Conservation (phyloP, 163 green algal genomes). For the Trebouxiophyceae sp. region DNA sequence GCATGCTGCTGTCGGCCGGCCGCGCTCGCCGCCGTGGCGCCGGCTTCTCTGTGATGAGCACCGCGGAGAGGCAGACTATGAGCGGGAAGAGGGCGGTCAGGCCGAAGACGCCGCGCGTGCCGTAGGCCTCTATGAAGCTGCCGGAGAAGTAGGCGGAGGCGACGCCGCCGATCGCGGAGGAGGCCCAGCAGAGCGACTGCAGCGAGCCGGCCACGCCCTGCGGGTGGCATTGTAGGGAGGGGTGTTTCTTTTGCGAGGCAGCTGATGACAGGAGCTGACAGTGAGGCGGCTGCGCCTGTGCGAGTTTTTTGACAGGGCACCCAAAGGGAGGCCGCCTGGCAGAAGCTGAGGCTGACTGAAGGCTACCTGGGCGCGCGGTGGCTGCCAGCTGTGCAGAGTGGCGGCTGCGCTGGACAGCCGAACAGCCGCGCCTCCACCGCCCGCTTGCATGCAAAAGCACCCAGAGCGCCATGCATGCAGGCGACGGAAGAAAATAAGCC, state of each 20-base stretch:
- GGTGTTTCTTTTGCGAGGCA: neutral
- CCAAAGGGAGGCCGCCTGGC: no score
- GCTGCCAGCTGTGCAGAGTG: no score
- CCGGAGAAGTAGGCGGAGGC: conserved; percentile 80
- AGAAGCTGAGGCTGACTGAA: no score
- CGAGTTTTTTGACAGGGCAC: no score
- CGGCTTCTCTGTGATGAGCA: conserved; percentile 75
- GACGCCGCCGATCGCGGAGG: conserved; percentile 67
- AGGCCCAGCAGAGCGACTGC: conserved; percentile 92
- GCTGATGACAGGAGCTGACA: no score
- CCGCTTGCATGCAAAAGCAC: no score
- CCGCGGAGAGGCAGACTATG: conserved; percentile 58
- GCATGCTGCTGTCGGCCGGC: neutral
- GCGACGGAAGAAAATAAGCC: no score
- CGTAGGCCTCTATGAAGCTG: conserved; percentile 60
- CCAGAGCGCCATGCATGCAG: no score
- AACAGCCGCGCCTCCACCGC: no score
- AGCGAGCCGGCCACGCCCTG: conserved; percentile 66
- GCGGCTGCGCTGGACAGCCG: no score
- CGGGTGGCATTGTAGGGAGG: neutral
- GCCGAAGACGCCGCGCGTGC: conserved; percentile 75
- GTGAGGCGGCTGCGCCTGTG: no score
- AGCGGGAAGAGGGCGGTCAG: conserved; percentile 85
- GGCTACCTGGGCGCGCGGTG: no score
- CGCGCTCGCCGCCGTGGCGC: neutral